Conservation (phyloP, 2,329 filamentous ascomycete genomes). For the Biscogniauxia mediterranea region DNA sequence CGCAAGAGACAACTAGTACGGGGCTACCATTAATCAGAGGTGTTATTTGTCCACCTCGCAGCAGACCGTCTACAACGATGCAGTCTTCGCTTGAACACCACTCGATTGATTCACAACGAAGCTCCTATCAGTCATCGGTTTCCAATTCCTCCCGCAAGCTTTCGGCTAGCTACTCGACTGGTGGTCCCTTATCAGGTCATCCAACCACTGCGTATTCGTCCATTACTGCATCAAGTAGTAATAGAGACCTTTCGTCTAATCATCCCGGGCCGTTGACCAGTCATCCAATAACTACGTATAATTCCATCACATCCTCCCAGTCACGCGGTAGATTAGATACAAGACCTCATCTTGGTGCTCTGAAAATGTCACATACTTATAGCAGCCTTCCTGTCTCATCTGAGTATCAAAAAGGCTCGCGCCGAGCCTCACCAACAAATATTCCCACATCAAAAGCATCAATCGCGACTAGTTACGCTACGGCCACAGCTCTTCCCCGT, state of each 20-base stretch:
- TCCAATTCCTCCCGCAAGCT: neutral
- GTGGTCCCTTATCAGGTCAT: neutral
- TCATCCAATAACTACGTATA: constrained; percentile 23
- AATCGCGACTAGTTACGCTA: constrained; percentile 13
- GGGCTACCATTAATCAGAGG: neutral
- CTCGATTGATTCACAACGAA: neutral
- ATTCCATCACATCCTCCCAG: constrained; percentile 13
- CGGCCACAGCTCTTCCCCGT: constrained; percentile 5
- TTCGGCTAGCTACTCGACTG: neutral
- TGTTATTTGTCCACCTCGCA: neutral
- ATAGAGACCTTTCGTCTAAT: neutral
- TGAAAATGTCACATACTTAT: constrained; percentile 19
- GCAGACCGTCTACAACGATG: neutral
- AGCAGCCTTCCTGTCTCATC: constrained; percentile 19
- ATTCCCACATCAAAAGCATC: constrained; percentile 11
- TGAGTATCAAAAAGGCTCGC: constrained; percentile 1
- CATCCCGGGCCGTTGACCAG: constrained; percentile 15
- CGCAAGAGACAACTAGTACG: neutral
- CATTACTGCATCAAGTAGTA: neutral
- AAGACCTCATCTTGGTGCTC: neutral
- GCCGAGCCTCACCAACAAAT: constrained; percentile 7
- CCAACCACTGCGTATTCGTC: neutral
- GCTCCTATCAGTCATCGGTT: neutral
- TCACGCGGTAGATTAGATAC: constrained; percentile 6
- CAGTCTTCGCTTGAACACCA: neutral